Conservation (phyloP, 1,284 basidiomycete genomes). For the Trichosporon asahii region DNA sequence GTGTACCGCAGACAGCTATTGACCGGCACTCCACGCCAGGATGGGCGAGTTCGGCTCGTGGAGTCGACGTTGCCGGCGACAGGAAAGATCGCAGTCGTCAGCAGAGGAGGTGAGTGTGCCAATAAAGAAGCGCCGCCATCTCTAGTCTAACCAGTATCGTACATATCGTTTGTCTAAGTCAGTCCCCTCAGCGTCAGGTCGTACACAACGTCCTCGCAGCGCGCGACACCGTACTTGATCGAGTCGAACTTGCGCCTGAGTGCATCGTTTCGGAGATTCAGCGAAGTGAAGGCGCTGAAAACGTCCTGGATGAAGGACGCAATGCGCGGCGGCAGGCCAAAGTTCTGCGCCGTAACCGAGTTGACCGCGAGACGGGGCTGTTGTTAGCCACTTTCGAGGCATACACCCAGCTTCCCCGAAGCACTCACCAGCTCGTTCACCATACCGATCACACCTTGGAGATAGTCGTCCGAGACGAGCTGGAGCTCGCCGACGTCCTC, state of each 20-base stretch:
- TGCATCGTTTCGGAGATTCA: slow-evolving; percentile 52
- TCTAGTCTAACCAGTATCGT: not conserved
- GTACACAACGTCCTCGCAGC: slow-evolving; percentile 53
- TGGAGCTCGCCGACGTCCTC: slow-evolving; percentile 42
- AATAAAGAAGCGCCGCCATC: too few relatives aligned
- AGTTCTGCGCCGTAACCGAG: slow-evolving; percentile 51
- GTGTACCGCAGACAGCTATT: too few relatives aligned
- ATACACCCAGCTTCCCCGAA: not conserved
- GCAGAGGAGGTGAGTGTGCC: too few relatives aligned
- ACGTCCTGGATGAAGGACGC: slow-evolving; percentile 52
- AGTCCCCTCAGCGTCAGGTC: slow-evolving; percentile 46
- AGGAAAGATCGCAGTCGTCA: too few relatives aligned
- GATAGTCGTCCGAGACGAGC: slow-evolving; percentile 50
- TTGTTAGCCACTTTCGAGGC: slow-evolving; percentile 14
- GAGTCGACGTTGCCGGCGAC: too few relatives aligned
- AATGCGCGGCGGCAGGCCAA: slow-evolving; percentile 48
- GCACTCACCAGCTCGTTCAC: slow-evolving; percentile 51
- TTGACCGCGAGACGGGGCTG: slow-evolving; percentile 52
- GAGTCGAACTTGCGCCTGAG: slow-evolving; percentile 51
- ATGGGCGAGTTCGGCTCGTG: too few relatives aligned
- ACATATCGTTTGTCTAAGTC: slow-evolving; percentile 16
- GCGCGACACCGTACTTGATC: slow-evolving; percentile 53
- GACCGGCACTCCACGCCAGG: too few relatives aligned
- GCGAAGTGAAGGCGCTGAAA: slow-evolving; percentile 35
- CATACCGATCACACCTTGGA: slow-evolving; percentile 52